A percentile compares a stretch with the other conserved stretches of the same genome.
Conservation (phyloP, 2,329 filamentous ascomycete genomes). For the Ophiostoma ulmi region DNA sequence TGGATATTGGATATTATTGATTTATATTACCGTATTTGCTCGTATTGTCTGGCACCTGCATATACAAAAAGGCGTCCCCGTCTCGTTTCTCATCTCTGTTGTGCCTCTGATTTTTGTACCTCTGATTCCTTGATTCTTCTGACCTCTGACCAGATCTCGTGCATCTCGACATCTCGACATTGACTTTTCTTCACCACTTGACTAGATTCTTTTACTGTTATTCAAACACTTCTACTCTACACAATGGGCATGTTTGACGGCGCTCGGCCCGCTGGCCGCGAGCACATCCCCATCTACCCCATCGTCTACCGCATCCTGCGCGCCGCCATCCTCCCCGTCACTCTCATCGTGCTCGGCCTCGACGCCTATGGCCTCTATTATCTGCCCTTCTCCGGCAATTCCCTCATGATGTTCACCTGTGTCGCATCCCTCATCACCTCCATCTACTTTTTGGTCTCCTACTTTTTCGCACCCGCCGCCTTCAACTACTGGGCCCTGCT, state of each 20-base stretch:
- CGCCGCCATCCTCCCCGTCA: slow-evolving; percentile 44
- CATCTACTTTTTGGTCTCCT: slow-evolving; percentile 45
- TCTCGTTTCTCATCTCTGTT: neutral
- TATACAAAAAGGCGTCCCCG: neutral
- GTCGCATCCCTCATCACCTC: slow-evolving; percentile 43
- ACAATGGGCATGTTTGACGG: slow-evolving; percentile 6
- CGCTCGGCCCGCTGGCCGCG: slow-evolving; percentile 36
- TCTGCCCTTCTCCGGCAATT: slow-evolving; percentile 36
- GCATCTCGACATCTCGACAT: too few species aligned
- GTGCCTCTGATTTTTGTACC: neutral
- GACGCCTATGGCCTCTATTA: slow-evolving; percentile 39
- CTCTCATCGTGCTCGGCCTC: slow-evolving; percentile 44
- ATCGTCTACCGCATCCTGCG: slow-evolving; percentile 42
- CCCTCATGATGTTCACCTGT: slow-evolving; percentile 38
- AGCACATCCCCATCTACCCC: slow-evolving; percentile 46
- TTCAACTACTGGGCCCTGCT: slow-evolving; percentile 54
- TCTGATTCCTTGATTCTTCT: neutral
- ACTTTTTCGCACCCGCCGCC: slow-evolving; percentile 36
- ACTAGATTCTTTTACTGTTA: too few species aligned
- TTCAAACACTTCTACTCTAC: neutral
- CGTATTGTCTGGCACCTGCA: neutral
- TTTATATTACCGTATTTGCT: neutral
- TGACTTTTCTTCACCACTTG: too few species aligned
- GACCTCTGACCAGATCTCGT: neutral
- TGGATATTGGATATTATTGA: neutral